Base-by-base conservation (phyloP, 768 basidiomycete genomes). In the Melanogaster broomeanus region DNA sequence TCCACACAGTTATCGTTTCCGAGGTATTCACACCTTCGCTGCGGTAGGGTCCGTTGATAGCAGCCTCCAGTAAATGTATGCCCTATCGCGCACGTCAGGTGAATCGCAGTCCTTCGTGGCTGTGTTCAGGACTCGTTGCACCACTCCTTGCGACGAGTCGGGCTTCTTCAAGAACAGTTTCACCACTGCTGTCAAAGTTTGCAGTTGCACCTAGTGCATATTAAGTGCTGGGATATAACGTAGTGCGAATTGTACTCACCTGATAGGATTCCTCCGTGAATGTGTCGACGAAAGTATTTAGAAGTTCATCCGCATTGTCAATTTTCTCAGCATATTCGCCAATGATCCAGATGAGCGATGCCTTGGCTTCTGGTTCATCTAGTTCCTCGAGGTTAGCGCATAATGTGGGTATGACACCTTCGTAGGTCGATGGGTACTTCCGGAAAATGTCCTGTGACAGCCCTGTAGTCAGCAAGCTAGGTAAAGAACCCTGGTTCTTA, bases 241-340 rank as follows among this genome's bases (percentile, higher is more conserved):
- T 2, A n/a, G 28, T 27, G 11, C 25, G 11, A 1, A 11, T 2
- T 3, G n/a, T 37, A 13, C 45, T 49, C 59, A 93, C 93, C 45
- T 90, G 85, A 65, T 95, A 92, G 7, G 90, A 86, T 70, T 99
- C 97, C 62, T 99, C 97, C 25, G 81, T 87, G 73, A 98, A 98
- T 3, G 87, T 79, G 49, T 96, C 92, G 19, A 99, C 88, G 66
- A 97, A 98, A 44, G 88, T 87, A 13, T 83, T 80, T 58, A 98
- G 75, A 21, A 99, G 77, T 61, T 98, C 95, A 65, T 91, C 93
- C 3, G 96, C 94, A 57, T 99, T 99, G 60, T 95, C 93, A 57
- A 98, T 98, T 74, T 93, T 96, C 69, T 89, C 88, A 3, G 96
- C 94, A 61, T 99, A 98, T 73, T 98, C 94, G 50, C 96, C 96